Evolutionary conservation across 2,329 filamentous ascomycete genomes (phyloP).

Genomic region (Pseudogymnoascus sp.): DNA sequence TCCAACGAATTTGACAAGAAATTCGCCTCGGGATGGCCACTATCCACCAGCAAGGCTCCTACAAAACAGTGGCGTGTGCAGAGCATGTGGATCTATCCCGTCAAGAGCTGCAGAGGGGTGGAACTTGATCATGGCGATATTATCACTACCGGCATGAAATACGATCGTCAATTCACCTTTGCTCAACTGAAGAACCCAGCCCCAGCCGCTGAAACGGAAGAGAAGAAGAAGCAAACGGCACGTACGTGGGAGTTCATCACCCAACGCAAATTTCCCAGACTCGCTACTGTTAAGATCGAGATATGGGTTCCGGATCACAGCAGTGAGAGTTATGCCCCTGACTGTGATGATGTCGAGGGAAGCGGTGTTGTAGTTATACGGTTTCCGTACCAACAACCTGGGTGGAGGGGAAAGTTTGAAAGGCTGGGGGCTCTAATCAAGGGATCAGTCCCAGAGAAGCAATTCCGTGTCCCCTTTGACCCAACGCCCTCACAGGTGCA

Average conservation of each 20-base stretch:
- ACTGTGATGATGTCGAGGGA: slow-evolving; percentile 41
- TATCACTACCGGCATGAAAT: slow-evolving; percentile 61
- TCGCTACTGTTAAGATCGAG: slow-evolving; percentile 62
- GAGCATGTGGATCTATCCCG: slow-evolving; percentile 70
- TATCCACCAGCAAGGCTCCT: slow-evolving; percentile 29
- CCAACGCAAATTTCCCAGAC: slow-evolving; percentile 56
- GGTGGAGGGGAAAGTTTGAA: slow-evolving; percentile 40
- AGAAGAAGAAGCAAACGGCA: slow-evolving; percentile 31
- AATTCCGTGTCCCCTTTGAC: slow-evolving; percentile 59
- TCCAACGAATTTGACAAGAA: slow-evolving; percentile 46
- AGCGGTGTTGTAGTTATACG: slow-evolving; percentile 57
- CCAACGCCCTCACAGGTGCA: slow-evolving; percentile 51
- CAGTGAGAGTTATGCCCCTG: slow-evolving; percentile 41
- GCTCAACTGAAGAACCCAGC: slow-evolving; percentile 52
- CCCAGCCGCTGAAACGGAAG: slow-evolving; percentile 26
- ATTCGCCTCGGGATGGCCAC: slow-evolving; percentile 34
- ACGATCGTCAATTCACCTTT: slow-evolving; percentile 77
- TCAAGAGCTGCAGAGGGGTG: slow-evolving; percentile 74
- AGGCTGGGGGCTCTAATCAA: slow-evolving; percentile 43
- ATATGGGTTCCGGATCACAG: slow-evolving; percentile 61
- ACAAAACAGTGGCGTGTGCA: slow-evolving; percentile 44
- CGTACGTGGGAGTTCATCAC: slow-evolving; percentile 64
- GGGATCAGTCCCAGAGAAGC: slow-evolving; percentile 47
- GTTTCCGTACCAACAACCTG: slow-evolving; percentile 52
- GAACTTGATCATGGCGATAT: slow-evolving; percentile 60